phyloP scores from a whole-genome alignment of 306 rosid genomes.

The Sphenostylis stenocarpa region DNA sequence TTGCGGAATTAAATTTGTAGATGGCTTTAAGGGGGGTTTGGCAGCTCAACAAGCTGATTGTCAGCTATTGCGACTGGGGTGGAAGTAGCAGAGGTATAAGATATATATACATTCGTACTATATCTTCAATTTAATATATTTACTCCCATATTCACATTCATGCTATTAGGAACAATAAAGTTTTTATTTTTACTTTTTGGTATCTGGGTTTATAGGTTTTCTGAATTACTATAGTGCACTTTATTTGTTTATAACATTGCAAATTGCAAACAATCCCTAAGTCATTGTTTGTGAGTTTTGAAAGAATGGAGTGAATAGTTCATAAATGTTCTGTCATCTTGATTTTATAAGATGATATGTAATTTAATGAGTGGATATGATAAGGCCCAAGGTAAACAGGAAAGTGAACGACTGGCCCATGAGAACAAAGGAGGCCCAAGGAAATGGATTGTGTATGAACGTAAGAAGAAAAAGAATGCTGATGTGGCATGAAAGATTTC shows the following conservation, averaged over 20 bases:
- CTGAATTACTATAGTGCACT: background rate
- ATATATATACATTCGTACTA: constrained; percentile 35
- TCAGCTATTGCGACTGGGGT: constrained; percentile 82
- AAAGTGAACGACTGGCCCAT: too few species aligned
- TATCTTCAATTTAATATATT: background rate
- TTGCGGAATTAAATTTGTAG: background rate
- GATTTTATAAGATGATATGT: background rate
- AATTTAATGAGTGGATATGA: background rate
- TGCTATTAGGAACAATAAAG: background rate
- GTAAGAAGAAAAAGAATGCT: too few species aligned
- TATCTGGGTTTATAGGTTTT: constrained; percentile 8
- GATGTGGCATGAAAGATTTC: too few species aligned
- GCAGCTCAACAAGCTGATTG: constrained; percentile 83
- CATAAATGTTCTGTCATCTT: background rate
- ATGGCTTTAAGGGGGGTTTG: constrained; percentile 94
- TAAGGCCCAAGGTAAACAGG: too few species aligned
- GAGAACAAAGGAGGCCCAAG: too few species aligned
- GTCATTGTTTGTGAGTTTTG: constrained; percentile 1
- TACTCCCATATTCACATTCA: background rate
- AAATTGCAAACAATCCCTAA: background rate
- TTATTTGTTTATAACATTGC: background rate
- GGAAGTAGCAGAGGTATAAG: constrained; percentile 94
- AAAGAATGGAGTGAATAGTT: background rate
- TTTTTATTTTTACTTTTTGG: background rate
- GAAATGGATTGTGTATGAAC: too few species aligned